These are phyloP conservation scores for Mycosphaerella sp. DNA, from an alignment of 2,329 filamentous ascomycete genomes.

Conservation along the genomic window DNA sequence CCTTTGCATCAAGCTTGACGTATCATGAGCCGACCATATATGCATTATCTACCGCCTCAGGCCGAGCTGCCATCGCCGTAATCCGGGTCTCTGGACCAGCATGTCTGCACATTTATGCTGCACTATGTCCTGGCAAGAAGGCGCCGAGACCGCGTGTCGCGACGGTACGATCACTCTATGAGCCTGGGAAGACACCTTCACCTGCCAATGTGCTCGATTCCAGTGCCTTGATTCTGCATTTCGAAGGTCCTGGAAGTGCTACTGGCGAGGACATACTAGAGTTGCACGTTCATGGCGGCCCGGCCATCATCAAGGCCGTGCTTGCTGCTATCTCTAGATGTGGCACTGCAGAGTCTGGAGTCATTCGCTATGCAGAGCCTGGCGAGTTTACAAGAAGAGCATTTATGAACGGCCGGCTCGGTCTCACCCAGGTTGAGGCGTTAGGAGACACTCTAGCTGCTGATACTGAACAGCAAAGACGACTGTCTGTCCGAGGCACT, in stretches of 20 bases:
- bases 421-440: constrained; percentile 73
- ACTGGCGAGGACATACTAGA: constrained; percentile 93
- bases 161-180: constrained; percentile 65
- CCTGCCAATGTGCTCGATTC: constrained; percentile 59
- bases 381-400: constrained; percentile 93
- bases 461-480: constrained; percentile 86
- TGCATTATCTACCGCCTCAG: constrained; percentile 79
- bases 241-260: constrained; percentile 71
- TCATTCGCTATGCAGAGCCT: constrained; percentile 80
- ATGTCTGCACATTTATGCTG: constrained; percentile 60
- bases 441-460: constrained; percentile 55
- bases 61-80: constrained; percentile 83
- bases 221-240: constrained; percentile 72
- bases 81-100: constrained; percentile 78
- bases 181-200: constrained; percentile 42
- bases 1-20: not conserved
- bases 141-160: constrained; percentile 59
- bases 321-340: constrained; percentile 58
- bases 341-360: constrained; percentile 9
- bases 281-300: constrained; percentile 87
- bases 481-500: constrained; percentile 72
- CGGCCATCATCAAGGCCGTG: constrained; percentile 81
- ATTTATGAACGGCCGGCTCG: constrained; percentile 78
- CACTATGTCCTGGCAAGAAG: constrained; percentile 51
- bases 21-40: constrained; percentile 62